Percentiles rank a stretch among this genome's conserved stretches.
Conservation (phyloP, 306 rosid genomes). For the apple (Malus domestica) region DNA sequence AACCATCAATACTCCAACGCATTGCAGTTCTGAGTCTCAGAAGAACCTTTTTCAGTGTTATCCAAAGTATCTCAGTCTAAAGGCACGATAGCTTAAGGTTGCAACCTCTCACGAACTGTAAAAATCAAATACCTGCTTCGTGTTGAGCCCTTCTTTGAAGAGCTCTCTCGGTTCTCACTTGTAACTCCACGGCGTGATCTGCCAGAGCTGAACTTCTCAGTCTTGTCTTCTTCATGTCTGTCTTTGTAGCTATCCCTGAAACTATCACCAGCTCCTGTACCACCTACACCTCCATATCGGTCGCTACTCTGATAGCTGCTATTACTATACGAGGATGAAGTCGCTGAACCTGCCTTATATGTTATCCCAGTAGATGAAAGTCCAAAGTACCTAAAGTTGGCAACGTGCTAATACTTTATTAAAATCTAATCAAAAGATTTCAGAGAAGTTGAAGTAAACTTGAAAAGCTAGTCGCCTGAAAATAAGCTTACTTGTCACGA, state of each 20-base stretch:
- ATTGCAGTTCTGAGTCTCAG: background rate
- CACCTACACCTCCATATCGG: constrained; percentile 54
- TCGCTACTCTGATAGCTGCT: constrained; percentile 55
- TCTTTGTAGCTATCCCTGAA: constrained; percentile 52
- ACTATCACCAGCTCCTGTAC: constrained; percentile 39
- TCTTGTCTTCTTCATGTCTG: constrained; percentile 50
- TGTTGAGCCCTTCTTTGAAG: constrained; percentile 55
- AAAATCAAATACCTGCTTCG: constrained; percentile 30
- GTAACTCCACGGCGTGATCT: constrained; percentile 39
- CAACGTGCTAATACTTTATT: constrained; percentile 6
- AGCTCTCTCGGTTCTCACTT: constrained; percentile 40
- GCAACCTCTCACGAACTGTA: background rate
- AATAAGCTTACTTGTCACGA: constrained; percentile 75
- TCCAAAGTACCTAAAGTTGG: constrained; percentile 67
- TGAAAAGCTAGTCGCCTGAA: background rate
- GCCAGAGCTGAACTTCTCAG: constrained; percentile 38
- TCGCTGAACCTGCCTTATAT: constrained; percentile 60
- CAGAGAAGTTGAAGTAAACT: constrained; percentile 13
- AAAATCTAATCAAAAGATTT: constrained; percentile 11
- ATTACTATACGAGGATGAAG: constrained; percentile 51
- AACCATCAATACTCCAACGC: background rate
- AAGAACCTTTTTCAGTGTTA: background rate
- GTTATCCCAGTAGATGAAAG: constrained; percentile 92
- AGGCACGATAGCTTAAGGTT: background rate
- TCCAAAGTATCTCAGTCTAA: background rate